A percentile compares a stretch with the other conserved stretches of the same genome.
These are phyloP conservation scores for Pythium aristosporum DNA, from an alignment of 352 stramenopile species.

Conservation along the genomic window DNA sequence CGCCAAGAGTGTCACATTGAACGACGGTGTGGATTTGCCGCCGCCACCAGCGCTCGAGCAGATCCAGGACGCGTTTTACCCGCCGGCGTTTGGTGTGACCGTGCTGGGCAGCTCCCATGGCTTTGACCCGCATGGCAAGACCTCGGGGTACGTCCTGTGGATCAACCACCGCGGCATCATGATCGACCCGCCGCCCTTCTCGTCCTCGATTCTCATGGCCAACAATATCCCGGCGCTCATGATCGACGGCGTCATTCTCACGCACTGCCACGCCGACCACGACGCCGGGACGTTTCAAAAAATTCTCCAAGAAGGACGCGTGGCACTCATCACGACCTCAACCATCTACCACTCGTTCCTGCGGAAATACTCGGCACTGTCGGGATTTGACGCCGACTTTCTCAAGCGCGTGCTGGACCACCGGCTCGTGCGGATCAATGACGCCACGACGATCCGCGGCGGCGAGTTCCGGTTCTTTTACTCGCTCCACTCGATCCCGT, in stretches of 20 bases:
- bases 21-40: conserved; percentile 55
- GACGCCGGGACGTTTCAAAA: conserved; percentile 97
- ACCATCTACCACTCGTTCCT: conserved; percentile 97
- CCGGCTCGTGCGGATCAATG: conserved; percentile 90
- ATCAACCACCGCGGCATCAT: conserved; percentile 96
- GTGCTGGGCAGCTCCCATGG: conserved; percentile 95
- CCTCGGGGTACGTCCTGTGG: conserved; percentile 96
- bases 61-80: conserved; percentile 84
- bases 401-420: conserved; percentile 92
- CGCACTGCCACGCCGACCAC: conserved; percentile 96
- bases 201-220: conserved; percentile 77
- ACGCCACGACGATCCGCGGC: conserved; percentile 92
- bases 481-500: conserved; percentile 95
- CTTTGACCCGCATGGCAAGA: conserved; percentile 93
- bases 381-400: conserved; percentile 88
- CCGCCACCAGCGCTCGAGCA: conserved; percentile 39
- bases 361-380: conserved; percentile 95
- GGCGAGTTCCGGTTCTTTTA: conserved; percentile 97
- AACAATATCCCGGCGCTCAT: conserved; percentile 90
- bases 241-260: conserved; percentile 96
- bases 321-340: conserved; percentile 94
- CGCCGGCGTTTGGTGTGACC: conserved; percentile 94
- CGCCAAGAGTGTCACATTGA: conserved; percentile 52
- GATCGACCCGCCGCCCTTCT: conserved; percentile 95
- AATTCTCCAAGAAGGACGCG: conserved; percentile 92